These are phyloP conservation scores for Pleurotus platypus DNA, from an alignment of 768 basidiomycete genomes.

Conservation along the genomic window DNA sequence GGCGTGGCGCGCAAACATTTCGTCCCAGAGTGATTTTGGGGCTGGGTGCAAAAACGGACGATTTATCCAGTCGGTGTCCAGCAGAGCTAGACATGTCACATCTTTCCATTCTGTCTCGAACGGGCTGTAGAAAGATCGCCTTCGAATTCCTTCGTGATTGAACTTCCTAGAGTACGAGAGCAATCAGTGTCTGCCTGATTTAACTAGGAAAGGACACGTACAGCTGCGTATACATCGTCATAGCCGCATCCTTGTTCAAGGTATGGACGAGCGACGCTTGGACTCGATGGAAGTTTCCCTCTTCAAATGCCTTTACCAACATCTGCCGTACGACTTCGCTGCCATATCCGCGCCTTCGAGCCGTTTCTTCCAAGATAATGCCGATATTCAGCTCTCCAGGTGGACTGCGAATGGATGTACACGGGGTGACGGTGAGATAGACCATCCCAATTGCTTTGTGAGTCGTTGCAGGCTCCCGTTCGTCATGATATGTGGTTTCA, in stretches of 20 bases:
- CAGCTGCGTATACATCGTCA: constrained; percentile 47
- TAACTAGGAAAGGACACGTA: constrained; percentile 13
- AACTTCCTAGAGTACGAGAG: constrained; percentile 41
- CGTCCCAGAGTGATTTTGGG: constrained; percentile 54
- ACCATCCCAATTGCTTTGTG: constrained; percentile 34
- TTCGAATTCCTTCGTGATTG: constrained; percentile 58
- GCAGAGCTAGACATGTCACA: constrained; percentile 54
- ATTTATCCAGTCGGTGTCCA: constrained; percentile 59
- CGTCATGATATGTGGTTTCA: neutral
- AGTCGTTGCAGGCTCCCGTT: too few species aligned
- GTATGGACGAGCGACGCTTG: constrained; percentile 48
- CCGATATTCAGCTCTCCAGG: constrained; percentile 54
- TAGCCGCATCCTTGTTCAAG: constrained; percentile 36
- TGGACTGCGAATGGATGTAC: constrained; percentile 19
- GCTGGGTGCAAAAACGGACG: constrained; percentile 25
- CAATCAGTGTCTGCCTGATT: neutral
- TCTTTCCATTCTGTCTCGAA: constrained; percentile 50
- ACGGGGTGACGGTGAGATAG: constrained; percentile 33
- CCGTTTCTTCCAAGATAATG: constrained; percentile 36
- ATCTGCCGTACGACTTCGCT: constrained; percentile 41
- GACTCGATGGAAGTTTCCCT: constrained; percentile 43
- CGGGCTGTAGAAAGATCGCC: constrained; percentile 48
- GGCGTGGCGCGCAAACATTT: constrained; percentile 54
- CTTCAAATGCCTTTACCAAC: constrained; percentile 44
- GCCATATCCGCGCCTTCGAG: constrained; percentile 41